phyloP scores from a whole-genome alignment of 768 basidiomycete genomes.

The Psilocybe tampanensis region DNA sequence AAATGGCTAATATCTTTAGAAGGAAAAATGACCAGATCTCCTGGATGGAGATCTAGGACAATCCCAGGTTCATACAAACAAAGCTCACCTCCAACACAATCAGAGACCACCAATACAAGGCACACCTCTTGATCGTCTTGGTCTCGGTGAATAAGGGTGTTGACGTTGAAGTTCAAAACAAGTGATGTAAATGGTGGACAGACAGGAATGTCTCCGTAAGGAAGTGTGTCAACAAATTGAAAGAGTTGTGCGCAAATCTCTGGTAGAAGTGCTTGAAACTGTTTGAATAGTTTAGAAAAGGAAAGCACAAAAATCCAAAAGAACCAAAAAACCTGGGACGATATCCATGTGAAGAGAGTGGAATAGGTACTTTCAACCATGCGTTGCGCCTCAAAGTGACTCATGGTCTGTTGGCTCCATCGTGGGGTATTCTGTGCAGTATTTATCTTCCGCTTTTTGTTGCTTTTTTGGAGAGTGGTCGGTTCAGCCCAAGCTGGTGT shows the following conservation, averaged over 20 bases:
- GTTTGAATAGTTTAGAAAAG: not conserved
- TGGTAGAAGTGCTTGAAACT: not conserved
- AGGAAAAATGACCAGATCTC: slow-evolving; percentile 25
- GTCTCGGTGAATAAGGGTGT: slow-evolving; percentile 20
- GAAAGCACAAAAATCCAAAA: not conserved
- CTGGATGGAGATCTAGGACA: slow-evolving; percentile 16
- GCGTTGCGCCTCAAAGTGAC: not conserved
- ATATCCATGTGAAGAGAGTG: not conserved
- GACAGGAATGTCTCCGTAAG: not conserved
- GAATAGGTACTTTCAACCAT: not conserved
- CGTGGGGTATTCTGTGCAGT: not conserved
- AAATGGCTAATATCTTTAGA: slow-evolving; percentile 25
- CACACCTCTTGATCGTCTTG: slow-evolving; percentile 22
- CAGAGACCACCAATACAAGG: slow-evolving; percentile 21
- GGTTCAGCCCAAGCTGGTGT: not conserved
- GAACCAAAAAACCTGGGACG: not conserved
- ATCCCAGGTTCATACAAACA: slow-evolving; percentile 26
- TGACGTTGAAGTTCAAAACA: slow-evolving; percentile 4
- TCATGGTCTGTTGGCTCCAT: not conserved
- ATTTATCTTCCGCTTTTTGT: not conserved
- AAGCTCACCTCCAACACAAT: slow-evolving; percentile 27
- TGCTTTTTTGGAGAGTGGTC: not conserved
- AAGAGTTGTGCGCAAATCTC: not conserved
- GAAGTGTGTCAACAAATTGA: not conserved
- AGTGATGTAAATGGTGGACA: slow-evolving; percentile 4